Base-by-base conservation (phyloP, 768 basidiomycete genomes). In the Mycena sanguinolenta region DNA sequence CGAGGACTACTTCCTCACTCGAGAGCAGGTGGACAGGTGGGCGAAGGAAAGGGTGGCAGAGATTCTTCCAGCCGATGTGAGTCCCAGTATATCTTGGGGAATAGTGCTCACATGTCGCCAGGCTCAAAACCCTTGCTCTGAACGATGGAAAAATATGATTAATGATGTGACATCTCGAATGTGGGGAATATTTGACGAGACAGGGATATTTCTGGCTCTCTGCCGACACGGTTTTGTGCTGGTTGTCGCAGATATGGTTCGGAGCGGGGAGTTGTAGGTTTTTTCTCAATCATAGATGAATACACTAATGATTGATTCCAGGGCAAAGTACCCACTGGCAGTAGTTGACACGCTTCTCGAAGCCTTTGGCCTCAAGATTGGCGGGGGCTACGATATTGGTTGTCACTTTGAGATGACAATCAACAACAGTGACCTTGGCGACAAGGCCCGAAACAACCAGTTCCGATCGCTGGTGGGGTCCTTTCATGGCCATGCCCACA, bases 321-420 rank as follows among this genome's bases (percentile, higher is more conserved):
- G 62, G 0, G 62, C 62, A 3, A 63, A 63, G 12, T 63, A 63
- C 38, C 62, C 62, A 0, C 62, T 63, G 3, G 62, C 53, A 4
- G 28, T 54, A 5, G 53, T 54, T 3, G 8, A 74, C 6, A 70
- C 72, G 32, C 61, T 76, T 19, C 71, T 82, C 19, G 64, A 75
- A 32, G 27, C 70, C 25, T 75, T 74, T 54, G 74, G 70, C 9
- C 21, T 38, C 2, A 57, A 69, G 34, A 62, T 70, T 25, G 60
- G 53, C 3, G 30, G 68, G 10, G 75, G 73, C 4, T 77, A 76
- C 50, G 71, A 79, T 36, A 21, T 44, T 7, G 42, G 42, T 19
- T 44, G 42, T 19, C 42, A 44, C 42, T 44, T 44, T 19, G 16
- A 44, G 42, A 19, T 19, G 17, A 44, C 42, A 1, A 19, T 44